Percentiles rank a stretch among this genome's conserved stretches.
phyloP scores from a whole-genome alignment of 2,329 filamentous ascomycete species.

The Aurifilum marmelostoma region DNA sequence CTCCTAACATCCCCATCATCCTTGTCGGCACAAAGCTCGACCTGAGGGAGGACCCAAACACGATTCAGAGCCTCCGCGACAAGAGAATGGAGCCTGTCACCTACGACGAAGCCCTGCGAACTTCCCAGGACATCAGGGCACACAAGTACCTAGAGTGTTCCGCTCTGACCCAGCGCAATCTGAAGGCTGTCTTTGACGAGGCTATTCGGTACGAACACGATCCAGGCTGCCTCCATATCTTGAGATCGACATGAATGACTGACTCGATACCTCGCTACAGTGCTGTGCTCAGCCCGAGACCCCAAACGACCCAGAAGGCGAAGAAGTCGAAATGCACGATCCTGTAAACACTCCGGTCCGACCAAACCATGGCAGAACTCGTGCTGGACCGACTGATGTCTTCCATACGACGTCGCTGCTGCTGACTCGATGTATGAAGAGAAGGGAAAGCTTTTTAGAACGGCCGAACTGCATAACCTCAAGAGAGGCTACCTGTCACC shows the following conservation, averaged over 20 bases:
- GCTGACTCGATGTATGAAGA: constrained; percentile 19
- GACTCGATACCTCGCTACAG: constrained; percentile 44
- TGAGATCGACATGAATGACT: constrained; percentile 18
- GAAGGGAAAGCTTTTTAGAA: constrained; percentile 18
- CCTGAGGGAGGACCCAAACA: constrained; percentile 84
- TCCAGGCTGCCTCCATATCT: constrained; percentile 26
- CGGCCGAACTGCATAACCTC: constrained; percentile 12
- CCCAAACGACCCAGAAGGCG: constrained; percentile 61
- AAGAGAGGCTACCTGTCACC: constrained; percentile 8
- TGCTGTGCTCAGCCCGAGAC: constrained; percentile 72
- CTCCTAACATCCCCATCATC: constrained; percentile 93
- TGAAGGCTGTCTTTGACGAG: constrained; percentile 99
- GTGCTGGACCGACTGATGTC: constrained; percentile 17
- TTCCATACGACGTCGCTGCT: constrained; percentile 20
- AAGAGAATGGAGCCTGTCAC: constrained; percentile 98
- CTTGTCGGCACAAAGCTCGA: constrained; percentile 97
- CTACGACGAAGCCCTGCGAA: constrained; percentile 86
- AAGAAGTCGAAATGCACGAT: constrained; percentile 71
- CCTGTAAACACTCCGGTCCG: constrained; percentile 52
- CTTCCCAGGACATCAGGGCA: constrained; percentile 92
- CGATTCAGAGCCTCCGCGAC: constrained; percentile 78
- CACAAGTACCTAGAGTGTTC: constrained; percentile 99
- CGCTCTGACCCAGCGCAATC: constrained; percentile 90
- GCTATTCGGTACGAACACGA: constrained; percentile 79
- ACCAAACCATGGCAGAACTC: constrained; percentile 12